Percentiles rank a stretch among this genome's conserved stretches.
These are phyloP conservation scores for Musa itinerans DNA, from an alignment of 176 grass and related monocot genomes.

Conservation along the genomic window DNA sequence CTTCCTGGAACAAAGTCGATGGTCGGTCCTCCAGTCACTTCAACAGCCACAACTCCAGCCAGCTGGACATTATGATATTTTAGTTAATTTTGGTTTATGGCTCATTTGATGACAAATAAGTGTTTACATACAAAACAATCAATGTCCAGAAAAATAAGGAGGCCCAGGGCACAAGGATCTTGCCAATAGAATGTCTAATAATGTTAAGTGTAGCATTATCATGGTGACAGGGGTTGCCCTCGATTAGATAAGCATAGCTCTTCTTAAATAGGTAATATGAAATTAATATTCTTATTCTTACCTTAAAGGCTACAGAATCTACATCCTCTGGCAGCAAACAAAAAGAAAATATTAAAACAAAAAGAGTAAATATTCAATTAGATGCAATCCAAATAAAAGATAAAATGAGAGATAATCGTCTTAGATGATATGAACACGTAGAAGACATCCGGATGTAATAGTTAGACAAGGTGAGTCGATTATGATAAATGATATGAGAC, in stretches of 20 bases:
- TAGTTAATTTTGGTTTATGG: neutral
- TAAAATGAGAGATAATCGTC: too few species aligned
- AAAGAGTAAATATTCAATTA: neutral
- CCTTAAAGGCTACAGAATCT: neutral
- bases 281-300: neutral
- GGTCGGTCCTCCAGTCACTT: conserved; percentile 80
- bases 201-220: neutral
- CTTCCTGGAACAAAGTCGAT: conserved; percentile 76
- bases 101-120: neutral
- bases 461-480: too few species aligned
- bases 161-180: neutral
- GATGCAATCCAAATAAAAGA: too few species aligned
- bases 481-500: too few species aligned
- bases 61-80: conserved; percentile 35
- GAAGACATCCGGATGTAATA: too few species aligned
- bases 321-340: neutral
- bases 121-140: neutral
- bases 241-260: neutral
- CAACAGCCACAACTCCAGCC: conserved; percentile 87
- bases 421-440: too few species aligned
- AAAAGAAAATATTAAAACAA: neutral
- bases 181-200: neutral
- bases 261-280: neutral
- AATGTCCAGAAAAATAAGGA: neutral
- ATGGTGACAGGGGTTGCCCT: conserved; percentile 17